Percentiles rank a stretch among this genome's conserved stretches.
Evolutionary conservation across 2,329 filamentous ascomycete genomes (phyloP).

Genomic region (Xylariaceae sp.): DNA sequence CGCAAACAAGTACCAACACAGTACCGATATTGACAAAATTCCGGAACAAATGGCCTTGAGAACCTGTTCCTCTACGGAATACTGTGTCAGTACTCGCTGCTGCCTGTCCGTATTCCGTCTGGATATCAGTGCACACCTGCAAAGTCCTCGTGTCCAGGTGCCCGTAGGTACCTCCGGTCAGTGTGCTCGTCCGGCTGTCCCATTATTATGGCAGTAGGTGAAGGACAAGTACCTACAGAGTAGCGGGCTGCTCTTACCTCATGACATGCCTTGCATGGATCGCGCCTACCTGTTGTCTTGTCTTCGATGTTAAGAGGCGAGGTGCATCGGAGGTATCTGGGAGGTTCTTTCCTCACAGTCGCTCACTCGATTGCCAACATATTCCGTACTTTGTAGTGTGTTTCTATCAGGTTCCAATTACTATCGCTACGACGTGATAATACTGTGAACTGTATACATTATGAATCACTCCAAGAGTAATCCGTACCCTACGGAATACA

Average conservation of each 20-base stretch:
- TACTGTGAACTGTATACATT: no score
- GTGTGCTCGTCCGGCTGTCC: not conserved
- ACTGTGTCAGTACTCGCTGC: no score
- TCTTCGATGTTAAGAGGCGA: not conserved
- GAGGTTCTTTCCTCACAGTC: not conserved
- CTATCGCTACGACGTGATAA: not conserved
- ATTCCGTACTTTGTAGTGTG: no score
- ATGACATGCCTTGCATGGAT: not conserved
- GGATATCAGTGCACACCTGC: no score
- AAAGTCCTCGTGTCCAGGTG: not conserved
- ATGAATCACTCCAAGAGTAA: no score
- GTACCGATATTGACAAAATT: no score
- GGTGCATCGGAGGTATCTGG: not conserved
- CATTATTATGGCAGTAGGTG: not conserved
- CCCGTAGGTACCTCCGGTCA: not conserved
- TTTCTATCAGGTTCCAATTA: not conserved
- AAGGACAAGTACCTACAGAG: not conserved
- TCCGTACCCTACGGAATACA: not conserved
- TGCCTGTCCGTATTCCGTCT: no score
- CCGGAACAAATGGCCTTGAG: no score
- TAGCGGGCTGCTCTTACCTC: not conserved
- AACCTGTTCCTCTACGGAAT: no score
- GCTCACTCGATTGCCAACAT: no score
- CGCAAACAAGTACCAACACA: no score
- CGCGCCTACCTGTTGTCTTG: not conserved